phyloP scores from a whole-genome alignment of 257 asterid genomes.

The Solanum dulcamara region DNA sequence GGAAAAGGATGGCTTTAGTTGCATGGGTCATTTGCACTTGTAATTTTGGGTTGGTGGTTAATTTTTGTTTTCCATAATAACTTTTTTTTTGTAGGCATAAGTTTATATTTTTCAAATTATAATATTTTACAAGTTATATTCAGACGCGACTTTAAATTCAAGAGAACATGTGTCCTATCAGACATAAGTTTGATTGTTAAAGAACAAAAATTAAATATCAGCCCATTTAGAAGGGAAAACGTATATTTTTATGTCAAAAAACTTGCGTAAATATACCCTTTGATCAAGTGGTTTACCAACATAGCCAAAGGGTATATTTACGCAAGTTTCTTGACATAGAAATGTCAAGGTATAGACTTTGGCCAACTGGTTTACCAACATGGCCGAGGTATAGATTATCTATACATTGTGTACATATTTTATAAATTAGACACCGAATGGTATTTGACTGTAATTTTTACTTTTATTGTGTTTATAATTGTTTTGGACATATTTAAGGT shows the following conservation, averaged over 20 bases:
- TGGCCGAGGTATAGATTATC: too few species aligned
- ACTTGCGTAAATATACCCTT: too few species aligned
- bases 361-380: too few species aligned
- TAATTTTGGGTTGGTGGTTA: not conserved
- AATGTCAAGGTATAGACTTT: too few species aligned
- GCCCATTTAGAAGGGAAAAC: not conserved
- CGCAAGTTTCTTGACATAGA: too few species aligned
- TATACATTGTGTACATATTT: too few species aligned
- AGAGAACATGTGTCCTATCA: too few species aligned
- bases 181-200: not conserved
- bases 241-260: not conserved
- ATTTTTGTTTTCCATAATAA: not conserved
- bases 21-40: not conserved
- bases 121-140: not conserved
- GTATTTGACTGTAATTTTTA: too few species aligned
- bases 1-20: not conserved
- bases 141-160: fast-evolving
- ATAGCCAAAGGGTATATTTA: too few species aligned
- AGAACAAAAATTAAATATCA: not conserved
- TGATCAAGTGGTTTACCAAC: too few species aligned
- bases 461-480: too few species aligned
- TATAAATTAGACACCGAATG: too few species aligned
- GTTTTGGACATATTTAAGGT: not conserved
- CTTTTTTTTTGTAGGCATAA: fast-evolving
- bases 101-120: not conserved